phyloP scores from a whole-genome alignment of 2,329 filamentous ascomycete genomes.

The Magnaporthiopsis poae region DNA sequence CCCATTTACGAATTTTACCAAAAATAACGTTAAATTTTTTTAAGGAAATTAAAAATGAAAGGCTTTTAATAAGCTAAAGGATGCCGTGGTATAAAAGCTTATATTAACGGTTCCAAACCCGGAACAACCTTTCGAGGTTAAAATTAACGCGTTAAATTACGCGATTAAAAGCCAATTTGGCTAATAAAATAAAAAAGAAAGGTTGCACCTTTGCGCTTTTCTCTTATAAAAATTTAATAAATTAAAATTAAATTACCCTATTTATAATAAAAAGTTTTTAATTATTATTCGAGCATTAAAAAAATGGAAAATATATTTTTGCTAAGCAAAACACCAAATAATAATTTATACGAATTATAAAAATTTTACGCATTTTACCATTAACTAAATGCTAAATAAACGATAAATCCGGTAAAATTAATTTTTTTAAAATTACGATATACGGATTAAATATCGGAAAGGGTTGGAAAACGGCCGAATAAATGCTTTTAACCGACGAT shows the following conservation, averaged over 20 bases:
- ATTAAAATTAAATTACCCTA: slow-evolving; percentile 17
- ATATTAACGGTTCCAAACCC: too few relatives aligned
- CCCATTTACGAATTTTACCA: too few relatives aligned
- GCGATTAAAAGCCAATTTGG: too few relatives aligned
- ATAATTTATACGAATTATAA: slow-evolving; percentile 20
- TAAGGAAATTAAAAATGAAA: too few relatives aligned
- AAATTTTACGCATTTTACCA: slow-evolving; percentile 22
- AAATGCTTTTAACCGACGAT: slow-evolving; percentile 16
- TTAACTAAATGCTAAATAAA: slow-evolving; percentile 17
- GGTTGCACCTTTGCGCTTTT: not conserved
- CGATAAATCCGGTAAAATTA: slow-evolving; percentile 19
- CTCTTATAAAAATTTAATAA: not conserved
- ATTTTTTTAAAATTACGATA: slow-evolving; percentile 14
- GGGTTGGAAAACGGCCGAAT: slow-evolving; percentile 12
- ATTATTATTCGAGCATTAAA: slow-evolving; percentile 6
- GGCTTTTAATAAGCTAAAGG: too few relatives aligned
- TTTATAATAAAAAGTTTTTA: slow-evolving; percentile 16
- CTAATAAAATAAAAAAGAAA: not conserved
- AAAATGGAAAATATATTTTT: not conserved
- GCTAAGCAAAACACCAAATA: slow-evolving; percentile 12
- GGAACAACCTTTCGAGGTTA: too few relatives aligned
- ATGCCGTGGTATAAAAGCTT: too few relatives aligned
- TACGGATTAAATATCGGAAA: not conserved
- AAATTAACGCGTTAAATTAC: too few relatives aligned
- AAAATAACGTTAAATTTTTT: too few relatives aligned